phyloP scores from a whole-genome alignment of 768 basidiomycete genomes.

The Termitomyces sp. region DNA sequence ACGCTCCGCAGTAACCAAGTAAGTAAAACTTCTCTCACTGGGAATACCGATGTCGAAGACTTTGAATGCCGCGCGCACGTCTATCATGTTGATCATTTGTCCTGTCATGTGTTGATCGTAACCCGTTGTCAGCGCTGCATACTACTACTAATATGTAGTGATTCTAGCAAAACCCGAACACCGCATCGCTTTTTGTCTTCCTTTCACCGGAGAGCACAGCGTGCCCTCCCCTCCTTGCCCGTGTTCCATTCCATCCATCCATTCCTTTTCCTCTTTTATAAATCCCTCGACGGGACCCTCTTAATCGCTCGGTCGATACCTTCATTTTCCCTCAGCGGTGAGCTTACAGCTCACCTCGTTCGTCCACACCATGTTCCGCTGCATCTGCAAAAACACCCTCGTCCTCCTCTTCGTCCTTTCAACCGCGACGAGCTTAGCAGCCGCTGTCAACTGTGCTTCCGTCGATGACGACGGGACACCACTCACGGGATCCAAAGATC shows the following conservation, averaged over 20 bases:
- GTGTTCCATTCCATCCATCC: not conserved
- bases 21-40: not conserved
- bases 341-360: too few relatives aligned
- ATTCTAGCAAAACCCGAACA: too few relatives aligned
- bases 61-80: not conserved
- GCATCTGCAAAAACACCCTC: not conserved
- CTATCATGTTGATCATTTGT: not conserved
- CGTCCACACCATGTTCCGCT: not conserved
- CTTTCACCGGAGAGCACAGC: slow-evolving; percentile 3
- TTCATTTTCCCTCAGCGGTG: not conserved
- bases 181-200: not conserved
- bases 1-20: not conserved
- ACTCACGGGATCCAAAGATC: not conserved
- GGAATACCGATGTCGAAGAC: too few relatives aligned
- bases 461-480: slow-evolving; percentile 6
- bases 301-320: not conserved
- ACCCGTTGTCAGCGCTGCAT: not conserved
- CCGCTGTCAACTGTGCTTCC: slow-evolving; percentile 8
- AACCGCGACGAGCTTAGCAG: not conserved
- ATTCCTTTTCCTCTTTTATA: not conserved
- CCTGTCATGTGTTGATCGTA: not conserved
- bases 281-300: slow-evolving; percentile 6
- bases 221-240: not conserved
- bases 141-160: too few relatives aligned
- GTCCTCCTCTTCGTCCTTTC: not conserved